Evolutionary conservation across 306 rosid genomes (phyloP).

Genomic region (Trifolium subterraneum): DNA sequence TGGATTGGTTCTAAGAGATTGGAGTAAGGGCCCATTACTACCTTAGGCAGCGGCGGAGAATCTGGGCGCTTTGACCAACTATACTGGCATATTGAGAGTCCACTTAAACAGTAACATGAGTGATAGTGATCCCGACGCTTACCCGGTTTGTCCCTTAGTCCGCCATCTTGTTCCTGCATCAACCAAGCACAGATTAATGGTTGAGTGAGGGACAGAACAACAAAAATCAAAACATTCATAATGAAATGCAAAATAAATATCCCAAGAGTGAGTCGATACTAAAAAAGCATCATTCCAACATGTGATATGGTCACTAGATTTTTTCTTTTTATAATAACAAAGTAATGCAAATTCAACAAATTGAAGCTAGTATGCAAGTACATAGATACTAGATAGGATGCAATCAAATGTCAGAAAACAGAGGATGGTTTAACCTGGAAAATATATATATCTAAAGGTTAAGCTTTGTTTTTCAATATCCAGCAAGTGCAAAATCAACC

Average conservation of each 20-base stretch:
- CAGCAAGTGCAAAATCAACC: too few relatives aligned
- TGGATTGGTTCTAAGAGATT: slow-evolving; percentile 84
- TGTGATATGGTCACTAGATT: too few relatives aligned
- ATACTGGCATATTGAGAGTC: slow-evolving; percentile 83
- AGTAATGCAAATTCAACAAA: too few relatives aligned
- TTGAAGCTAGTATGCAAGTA: too few relatives aligned
- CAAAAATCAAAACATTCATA: not conserved
- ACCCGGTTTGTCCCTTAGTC: slow-evolving; percentile 90
- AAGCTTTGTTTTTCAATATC: too few relatives aligned
- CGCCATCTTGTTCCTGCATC: slow-evolving; percentile 77
- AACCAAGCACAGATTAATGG: slow-evolving; percentile 27
- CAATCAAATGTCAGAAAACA: too few relatives aligned
- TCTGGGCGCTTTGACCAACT: slow-evolving; percentile 61
- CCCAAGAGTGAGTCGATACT: too few relatives aligned
- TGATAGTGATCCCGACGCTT: slow-evolving; percentile 78
- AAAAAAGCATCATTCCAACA: too few relatives aligned
- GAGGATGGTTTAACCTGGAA: too few relatives aligned
- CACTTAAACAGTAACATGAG: slow-evolving; percentile 93
- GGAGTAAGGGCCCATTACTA: slow-evolving; percentile 71
- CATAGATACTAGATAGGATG: too few relatives aligned
- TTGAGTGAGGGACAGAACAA: not conserved
- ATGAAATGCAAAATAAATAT: slow-evolving; percentile 36
- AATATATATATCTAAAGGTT: too few relatives aligned
- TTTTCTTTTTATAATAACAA: too few relatives aligned
- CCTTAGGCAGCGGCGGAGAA: slow-evolving; percentile 60